Base-by-base conservation (phyloP, 768 basidiomycete genomes). In the Collybiopsis luxurians region DNA sequence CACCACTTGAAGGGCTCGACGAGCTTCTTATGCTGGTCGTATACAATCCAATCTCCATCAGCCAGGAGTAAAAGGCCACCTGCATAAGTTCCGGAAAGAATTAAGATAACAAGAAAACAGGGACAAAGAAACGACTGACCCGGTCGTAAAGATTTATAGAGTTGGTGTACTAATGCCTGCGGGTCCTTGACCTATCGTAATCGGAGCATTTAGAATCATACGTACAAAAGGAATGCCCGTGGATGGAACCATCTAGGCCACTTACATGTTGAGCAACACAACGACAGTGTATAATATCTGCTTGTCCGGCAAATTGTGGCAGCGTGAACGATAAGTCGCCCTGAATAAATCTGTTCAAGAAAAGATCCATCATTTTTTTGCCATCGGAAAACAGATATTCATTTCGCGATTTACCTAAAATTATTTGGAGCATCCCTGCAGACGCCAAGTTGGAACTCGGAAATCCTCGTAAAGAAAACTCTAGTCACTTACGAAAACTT, bases 211-310 rank as follows among this genome's bases (percentile, higher is more conserved):
- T 40, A 28, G 31, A 21, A 58, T 38, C 36, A 17, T 38, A 36
- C n/a, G 9, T n/a, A 4, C 6, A 36, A 31, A 9, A 17, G 19
- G 4, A n/a, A 36, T 19, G 17, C 26, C 19, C 38, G n/a, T n/a
- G n/a, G n/a, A n/a, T n/a, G n/a, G n/a, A n/a, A n/a, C n/a, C n/a
- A n/a, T 17, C 27, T 19, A 19, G 4, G 17, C 21, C 21, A 55
- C 67, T 50, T 40, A 67, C 68, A 59, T 67, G 64, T 43, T 63
- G 63, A 21, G 61, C 60, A 21, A 69, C 63, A 58, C 61, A 63
- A 7, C 69, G 68, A 57, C 65, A 65, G 59, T 70, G 68, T 12
- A 69, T 56, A 39, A 70, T 54, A 54, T 64, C 63, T 40, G 65
- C 69, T 45, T 59, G 56, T 2, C 53, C 55, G 21, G 55, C 47